Conservation (phyloP, 495 filamentous ascomycete genomes). For the Tuber calosporum region DNA sequence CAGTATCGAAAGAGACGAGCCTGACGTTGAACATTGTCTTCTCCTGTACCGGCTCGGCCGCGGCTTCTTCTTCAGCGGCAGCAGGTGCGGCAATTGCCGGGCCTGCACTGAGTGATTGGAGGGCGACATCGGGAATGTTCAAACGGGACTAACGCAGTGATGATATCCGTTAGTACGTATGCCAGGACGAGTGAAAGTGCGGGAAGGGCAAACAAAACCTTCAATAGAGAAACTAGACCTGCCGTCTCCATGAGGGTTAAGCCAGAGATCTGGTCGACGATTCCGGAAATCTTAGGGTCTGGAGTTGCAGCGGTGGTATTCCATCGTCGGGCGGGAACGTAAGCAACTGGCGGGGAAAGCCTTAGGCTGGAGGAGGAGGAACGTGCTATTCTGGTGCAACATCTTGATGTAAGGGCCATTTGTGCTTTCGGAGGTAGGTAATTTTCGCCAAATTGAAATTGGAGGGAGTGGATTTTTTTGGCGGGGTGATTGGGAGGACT, state of each 20-base stretch:
- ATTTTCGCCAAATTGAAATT: not conserved
- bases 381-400: conserved; percentile 33
- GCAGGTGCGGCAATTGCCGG: conserved; percentile 50
- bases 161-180: conserved; percentile 6
- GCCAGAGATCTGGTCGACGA: conserved; percentile 97
- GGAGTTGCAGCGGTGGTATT: conserved; percentile 57
- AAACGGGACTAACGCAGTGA: conserved; percentile 64
- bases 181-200: not conserved
- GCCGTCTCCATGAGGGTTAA: conserved; percentile 96
- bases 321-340: conserved; percentile 52
- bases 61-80: conserved; percentile 70
- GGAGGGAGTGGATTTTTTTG: conserved; percentile 11
- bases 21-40: conserved; percentile 98
- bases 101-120: conserved; percentile 74
- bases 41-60: conserved; percentile 72
- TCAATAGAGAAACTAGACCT: conserved; percentile 83
- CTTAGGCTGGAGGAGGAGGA: conserved; percentile 45
- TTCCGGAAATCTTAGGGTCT: conserved; percentile 81
- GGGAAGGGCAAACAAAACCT: conserved; percentile 52
- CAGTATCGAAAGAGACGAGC: conserved; percentile 77
- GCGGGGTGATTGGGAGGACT: not conserved
- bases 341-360: conserved; percentile 41
- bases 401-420: conserved; percentile 41
- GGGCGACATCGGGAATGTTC: conserved; percentile 95
- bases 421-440: not conserved